A percentile compares a stretch with the other conserved stretches of the same genome.
phyloP scores from a whole-genome alignment of 495 filamentous ascomycete genomes.

The Chaetomium tenue region DNA sequence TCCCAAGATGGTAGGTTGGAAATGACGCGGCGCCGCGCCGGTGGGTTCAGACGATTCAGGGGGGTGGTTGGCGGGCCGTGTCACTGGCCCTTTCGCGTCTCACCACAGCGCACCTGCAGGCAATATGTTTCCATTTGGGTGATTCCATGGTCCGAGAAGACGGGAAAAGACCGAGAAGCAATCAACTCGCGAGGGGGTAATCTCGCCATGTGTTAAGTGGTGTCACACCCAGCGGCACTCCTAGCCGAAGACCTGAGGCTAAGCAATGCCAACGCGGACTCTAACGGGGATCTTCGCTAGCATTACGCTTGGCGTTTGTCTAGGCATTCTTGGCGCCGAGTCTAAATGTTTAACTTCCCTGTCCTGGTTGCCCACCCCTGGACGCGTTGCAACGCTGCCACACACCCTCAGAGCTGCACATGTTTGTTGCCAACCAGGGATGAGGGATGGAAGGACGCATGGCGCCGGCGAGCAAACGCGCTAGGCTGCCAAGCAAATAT shows the following conservation, averaged over 20 bases:
- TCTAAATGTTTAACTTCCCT: neutral
- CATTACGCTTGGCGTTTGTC: neutral
- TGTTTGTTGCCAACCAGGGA: no score
- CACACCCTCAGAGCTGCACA: no score
- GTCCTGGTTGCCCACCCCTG: neutral
- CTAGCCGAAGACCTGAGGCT: neutral
- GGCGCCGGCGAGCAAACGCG: neutral
- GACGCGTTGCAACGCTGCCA: no score
- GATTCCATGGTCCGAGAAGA: neutral
- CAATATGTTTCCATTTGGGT: no score
- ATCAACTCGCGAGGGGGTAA: neutral
- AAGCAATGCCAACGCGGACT: constrained; percentile 11
- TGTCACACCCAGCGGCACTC: no score
- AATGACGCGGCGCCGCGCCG: no score
- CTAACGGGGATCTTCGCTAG: neutral
- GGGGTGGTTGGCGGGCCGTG: no score
- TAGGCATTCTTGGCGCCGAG: neutral
- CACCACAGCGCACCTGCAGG: no score
- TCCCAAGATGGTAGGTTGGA: no score
- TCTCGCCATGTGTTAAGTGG: no score
- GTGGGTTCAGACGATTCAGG: no score
- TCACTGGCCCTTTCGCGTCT: no score
- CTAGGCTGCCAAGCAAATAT: neutral
- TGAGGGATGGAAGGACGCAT: neutral
- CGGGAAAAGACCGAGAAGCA: neutral